Base-by-base conservation (phyloP, 352 stramenopile species). In the Pythium dissotocum region DNA sequence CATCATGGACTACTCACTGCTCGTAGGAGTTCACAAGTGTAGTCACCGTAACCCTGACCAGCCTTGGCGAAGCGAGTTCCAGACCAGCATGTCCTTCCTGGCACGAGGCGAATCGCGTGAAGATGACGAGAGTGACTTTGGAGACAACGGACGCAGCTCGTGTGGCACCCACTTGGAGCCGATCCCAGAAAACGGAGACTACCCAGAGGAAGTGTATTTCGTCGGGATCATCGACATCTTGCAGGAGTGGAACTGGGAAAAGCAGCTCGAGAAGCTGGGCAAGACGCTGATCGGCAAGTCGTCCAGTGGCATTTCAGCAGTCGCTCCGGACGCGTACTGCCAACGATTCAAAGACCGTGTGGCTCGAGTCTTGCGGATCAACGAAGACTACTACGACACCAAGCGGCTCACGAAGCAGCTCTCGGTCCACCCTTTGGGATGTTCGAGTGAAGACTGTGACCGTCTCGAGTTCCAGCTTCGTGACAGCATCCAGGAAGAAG, bases 191-290 rank as follows among this genome's bases (percentile, higher is more conserved):
- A 60, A 71, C 32, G 56, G 48, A 16, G 48, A 88, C 6, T 61
- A 77, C 1, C 67, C 70, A 1, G 70, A 79, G 4, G 83, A 91
- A 65, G 77, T 93, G 44, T 95, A 95, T 58, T 92, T 89, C 61
- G 75, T 95, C 6, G 87, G 87, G 10, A 91, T 95, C 52, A 95
- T 95, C 40, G 87, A 95, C 72, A 93, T 95, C 49, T 51, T 95
- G 6, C 87, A 95, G 61, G 77, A 92, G 64, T 95, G 86, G 83
- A 85, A 90, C 63, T 91, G 79, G 80, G 83, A 89, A 51, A 93
- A 93, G 67, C 80, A 89, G 66, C 67, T 89, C 49, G 85, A 93
- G 54, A 88, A 89, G 35, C 73, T 84, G 14, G 82, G 79, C n/a
- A 93, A 93, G 72, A 79, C 88, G 63, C 60, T 91, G 44, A 69